These are phyloP conservation scores for Arthroderma sp. DNA, from an alignment of 2,329 filamentous ascomycete species.

Conservation along the genomic window DNA sequence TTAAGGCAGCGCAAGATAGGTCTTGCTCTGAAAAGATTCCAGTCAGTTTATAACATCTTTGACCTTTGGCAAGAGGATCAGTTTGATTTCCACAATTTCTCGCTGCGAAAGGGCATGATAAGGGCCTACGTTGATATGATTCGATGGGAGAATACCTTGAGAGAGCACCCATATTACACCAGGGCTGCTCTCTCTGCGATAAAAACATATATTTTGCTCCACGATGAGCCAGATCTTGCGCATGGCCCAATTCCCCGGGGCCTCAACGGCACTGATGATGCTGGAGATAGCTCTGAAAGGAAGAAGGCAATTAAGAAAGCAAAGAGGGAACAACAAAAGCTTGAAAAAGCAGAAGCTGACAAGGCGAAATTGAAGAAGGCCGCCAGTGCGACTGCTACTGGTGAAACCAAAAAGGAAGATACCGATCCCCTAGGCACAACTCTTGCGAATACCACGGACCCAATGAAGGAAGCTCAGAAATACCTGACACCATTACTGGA, in stretches of 20 bases:
- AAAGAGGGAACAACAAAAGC: slow-evolving; percentile 61
- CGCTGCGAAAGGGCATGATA: slow-evolving; percentile 89
- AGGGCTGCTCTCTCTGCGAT: slow-evolving; percentile 71
- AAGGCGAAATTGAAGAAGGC: slow-evolving; percentile 77
- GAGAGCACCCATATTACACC: slow-evolving; percentile 86
- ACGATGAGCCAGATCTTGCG: slow-evolving; percentile 56
- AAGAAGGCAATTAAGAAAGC: slow-evolving; percentile 89
- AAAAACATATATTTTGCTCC: slow-evolving; percentile 63
- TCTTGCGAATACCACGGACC: slow-evolving; percentile 67
- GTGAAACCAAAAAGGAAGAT: slow-evolving; percentile 70
- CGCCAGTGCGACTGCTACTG: slow-evolving; percentile 44
- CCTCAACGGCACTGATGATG: slow-evolving; percentile 39
- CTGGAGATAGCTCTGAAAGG: slow-evolving; percentile 47
- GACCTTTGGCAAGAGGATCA: slow-evolving; percentile 97
- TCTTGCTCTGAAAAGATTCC: slow-evolving; percentile 83
- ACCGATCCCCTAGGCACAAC: slow-evolving; percentile 73
- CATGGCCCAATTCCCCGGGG: slow-evolving; percentile 50
- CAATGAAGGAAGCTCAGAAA: slow-evolving; percentile 75
- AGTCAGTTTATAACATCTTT: slow-evolving; percentile 80
- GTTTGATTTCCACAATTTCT: slow-evolving; percentile 97
- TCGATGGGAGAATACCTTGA: slow-evolving; percentile 81
- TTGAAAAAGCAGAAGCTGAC: slow-evolving; percentile 67
- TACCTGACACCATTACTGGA: slow-evolving; percentile 72
- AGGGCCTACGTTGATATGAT: slow-evolving; percentile 93
- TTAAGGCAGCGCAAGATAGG: slow-evolving; percentile 68